These are phyloP conservation scores for Dothidotthia symphoricarpi DNA, from an alignment of 2,329 filamentous ascomycete genomes.

Conservation along the genomic window DNA sequence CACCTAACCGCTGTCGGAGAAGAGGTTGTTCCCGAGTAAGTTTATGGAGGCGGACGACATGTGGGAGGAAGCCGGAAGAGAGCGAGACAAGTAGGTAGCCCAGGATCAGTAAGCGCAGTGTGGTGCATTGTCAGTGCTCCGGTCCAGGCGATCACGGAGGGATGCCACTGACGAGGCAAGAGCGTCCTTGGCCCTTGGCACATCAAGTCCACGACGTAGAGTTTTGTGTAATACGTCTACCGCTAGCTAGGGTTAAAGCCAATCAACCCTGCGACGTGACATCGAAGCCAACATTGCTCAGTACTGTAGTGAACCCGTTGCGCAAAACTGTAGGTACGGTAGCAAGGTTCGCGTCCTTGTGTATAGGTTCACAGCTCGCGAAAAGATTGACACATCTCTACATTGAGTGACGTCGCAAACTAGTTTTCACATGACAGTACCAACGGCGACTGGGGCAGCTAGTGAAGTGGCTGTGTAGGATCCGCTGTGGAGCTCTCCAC, in stretches of 20 bases:
- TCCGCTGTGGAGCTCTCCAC: slow-evolving; percentile 13
- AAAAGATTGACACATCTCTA: background rate
- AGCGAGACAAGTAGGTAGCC: slow-evolving; percentile 9
- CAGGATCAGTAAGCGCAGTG: slow-evolving; percentile 36
- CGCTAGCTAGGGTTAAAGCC: no score
- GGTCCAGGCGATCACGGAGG: no score
- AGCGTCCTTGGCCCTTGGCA: slow-evolving; percentile 6
- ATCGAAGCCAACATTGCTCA: no score
- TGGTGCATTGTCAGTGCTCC: slow-evolving; percentile 25
- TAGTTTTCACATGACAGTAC: slow-evolving; percentile 7
- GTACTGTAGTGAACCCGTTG: no score
- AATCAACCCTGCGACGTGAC: no score
- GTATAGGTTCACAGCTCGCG: no score
- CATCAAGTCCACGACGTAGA: slow-evolving; percentile 6
- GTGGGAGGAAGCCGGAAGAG: slow-evolving; percentile 23
- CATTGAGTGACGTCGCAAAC: no score
- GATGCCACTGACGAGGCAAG: background rate
- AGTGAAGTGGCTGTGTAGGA: slow-evolving; percentile 20
- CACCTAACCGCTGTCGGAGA: slow-evolving; percentile 39
- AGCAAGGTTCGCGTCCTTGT: no score
- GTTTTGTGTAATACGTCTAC: no score
- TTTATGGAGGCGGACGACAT: slow-evolving; percentile 39
- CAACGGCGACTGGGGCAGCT: slow-evolving; percentile 5
- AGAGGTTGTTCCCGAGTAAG: slow-evolving; percentile 36
- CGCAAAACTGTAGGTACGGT: no score